phyloP scores from a whole-genome alignment of 441 rosid genomes.

The Adansonia gregorii region DNA sequence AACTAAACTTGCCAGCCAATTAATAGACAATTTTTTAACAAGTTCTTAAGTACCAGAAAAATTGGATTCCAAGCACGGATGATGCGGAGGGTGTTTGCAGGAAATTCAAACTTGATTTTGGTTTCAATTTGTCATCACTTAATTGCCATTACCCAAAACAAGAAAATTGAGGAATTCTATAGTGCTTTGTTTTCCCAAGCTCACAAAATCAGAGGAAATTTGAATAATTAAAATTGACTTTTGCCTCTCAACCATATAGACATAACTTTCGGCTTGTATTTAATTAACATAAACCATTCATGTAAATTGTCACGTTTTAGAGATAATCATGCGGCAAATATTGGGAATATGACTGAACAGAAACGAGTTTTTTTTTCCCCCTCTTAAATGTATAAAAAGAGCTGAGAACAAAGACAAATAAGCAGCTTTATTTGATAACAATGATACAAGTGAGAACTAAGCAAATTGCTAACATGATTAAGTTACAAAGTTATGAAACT shows the following conservation, averaged over 20 bases:
- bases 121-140: conserved; percentile 11
- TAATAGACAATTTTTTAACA: conserved; percentile 34
- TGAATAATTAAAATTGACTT: conserved; percentile 38
- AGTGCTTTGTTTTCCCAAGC: conserved; percentile 40
- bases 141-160: conserved; percentile 41
- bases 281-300: conserved; percentile 11
- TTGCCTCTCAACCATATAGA: neutral
- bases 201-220: conserved; percentile 42
- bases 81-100: neutral
- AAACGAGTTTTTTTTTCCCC: neutral
- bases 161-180: conserved; percentile 52
- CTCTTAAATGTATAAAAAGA: neutral
- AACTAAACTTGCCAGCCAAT: conserved; percentile 38
- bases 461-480: neutral
- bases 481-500: neutral
- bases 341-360: neutral
- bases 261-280: neutral
- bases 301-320: neutral
- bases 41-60: conserved; percentile 26
- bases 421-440: neutral
- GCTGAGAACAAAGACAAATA: neutral
- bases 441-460: too few relatives aligned
- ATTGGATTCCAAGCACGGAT: neutral
- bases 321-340: neutral
- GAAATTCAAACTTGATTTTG: conserved; percentile 15